These are phyloP conservation scores for Microstroma glucosiphilum DNA, from an alignment of 1,284 basidiomycete species.

Conservation along the genomic window DNA sequence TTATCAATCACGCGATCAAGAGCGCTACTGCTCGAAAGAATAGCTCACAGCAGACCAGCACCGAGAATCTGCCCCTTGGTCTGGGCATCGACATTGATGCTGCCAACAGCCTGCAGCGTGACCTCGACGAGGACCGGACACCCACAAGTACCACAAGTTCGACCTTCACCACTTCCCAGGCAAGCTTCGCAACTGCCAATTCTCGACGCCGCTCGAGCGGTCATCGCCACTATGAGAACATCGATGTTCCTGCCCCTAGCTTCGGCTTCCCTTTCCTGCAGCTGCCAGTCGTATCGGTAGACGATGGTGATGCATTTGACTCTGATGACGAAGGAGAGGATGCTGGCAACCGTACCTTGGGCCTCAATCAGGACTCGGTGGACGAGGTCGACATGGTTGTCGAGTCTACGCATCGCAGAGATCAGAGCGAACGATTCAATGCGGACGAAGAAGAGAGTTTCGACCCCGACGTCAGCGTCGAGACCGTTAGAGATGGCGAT, in stretches of 20 bases:
- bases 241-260: conserved; percentile 15
- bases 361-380: conserved; percentile 40
- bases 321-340: conserved; percentile 20
- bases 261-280: conserved; percentile 15
- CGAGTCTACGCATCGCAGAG: conserved; percentile 27
- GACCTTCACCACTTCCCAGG: not conserved
- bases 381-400: conserved; percentile 42
- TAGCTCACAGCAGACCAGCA: conserved; percentile 7
- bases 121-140: conserved; percentile 10
- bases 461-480: conserved; percentile 2
- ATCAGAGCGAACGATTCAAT: conserved; percentile 11
- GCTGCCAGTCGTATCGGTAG: conserved; percentile 26
- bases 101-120: conserved; percentile 11
- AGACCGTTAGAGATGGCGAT: not conserved
- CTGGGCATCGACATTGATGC: conserved; percentile 36
- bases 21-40: conserved; percentile 46
- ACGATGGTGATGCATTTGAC: conserved; percentile 25
- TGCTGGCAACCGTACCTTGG: conserved; percentile 20
- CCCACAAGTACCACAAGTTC: conserved; percentile 7
- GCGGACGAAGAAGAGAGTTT: conserved; percentile 3
- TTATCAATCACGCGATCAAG: conserved; percentile 49
- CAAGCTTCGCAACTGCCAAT: not conserved
- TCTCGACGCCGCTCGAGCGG: not conserved
- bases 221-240: conserved; percentile 18
- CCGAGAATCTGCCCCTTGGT: conserved; percentile 23